phyloP scores from a whole-genome alignment of 495 filamentous ascomycete genomes.

The Tuber magnatum region DNA sequence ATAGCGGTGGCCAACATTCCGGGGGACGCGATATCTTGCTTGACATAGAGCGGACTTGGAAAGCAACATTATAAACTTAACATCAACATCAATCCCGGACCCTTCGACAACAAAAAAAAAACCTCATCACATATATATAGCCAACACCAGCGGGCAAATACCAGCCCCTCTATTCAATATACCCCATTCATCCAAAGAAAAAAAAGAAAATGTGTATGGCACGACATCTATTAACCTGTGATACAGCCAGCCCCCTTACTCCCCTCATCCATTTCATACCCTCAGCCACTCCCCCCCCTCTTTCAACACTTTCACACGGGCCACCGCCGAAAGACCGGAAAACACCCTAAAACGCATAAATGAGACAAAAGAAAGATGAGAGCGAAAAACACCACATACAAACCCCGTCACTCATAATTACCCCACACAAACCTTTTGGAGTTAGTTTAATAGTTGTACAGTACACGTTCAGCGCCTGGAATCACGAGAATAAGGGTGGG shows the following conservation, averaged over 20 bases:
- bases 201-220: neutral
- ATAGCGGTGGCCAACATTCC: neutral
- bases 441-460: slow-evolving; percentile 2
- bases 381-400: neutral
- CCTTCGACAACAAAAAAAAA: neutral
- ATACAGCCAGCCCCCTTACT: neutral
- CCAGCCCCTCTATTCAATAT: neutral
- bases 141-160: neutral
- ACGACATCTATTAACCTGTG: slow-evolving; percentile 4
- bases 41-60: neutral
- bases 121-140: neutral
- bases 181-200: neutral
- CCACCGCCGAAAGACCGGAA: neutral
- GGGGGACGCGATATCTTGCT: neutral
- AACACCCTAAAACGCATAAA: neutral
- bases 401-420: neutral
- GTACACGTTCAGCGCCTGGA: neutral
- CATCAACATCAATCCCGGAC: neutral
- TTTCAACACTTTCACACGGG: neutral
- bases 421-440: neutral
- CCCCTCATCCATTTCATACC: neutral
- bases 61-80: neutral
- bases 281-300: neutral
- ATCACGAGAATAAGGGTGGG: neutral
- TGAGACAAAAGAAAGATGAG: neutral